Evolutionary conservation across 140 eudicot species (phyloP).

Genomic region (Oenanthe javanica): DNA sequence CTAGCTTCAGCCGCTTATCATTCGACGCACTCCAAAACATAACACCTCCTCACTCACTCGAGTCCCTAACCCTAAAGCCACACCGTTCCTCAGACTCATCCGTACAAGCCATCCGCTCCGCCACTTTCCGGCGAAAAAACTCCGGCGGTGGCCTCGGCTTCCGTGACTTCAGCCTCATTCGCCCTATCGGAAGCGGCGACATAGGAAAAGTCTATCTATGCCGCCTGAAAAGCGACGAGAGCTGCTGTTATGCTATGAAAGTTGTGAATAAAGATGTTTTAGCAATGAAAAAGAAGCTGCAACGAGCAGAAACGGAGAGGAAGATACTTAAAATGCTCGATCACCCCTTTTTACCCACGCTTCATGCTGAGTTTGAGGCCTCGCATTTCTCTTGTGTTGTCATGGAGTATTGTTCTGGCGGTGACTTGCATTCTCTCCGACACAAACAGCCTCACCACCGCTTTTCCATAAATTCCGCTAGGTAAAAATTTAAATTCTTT

Average conservation of each 20-base stretch:
- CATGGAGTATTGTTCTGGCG: conserved; percentile 84
- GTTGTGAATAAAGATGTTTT: conserved; percentile 70
- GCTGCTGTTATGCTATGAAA: conserved; percentile 69
- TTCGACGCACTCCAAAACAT: conserved; percentile 39
- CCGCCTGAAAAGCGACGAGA: conserved; percentile 36
- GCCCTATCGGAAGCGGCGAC: conserved; percentile 89
- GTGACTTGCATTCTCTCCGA: conserved; percentile 83
- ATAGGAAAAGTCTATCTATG: conserved; percentile 82
- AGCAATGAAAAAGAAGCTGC: conserved; percentile 58
- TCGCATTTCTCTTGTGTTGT: conserved; percentile 81
- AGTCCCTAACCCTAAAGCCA: conserved; percentile 40
- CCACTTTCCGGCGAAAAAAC: conserved; percentile 21
- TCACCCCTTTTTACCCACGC: conserved; percentile 79
- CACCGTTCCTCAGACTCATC: conserved; percentile 84
- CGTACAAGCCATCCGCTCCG: conserved; percentile 48
- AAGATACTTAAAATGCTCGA: conserved; percentile 73
- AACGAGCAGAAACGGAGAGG: conserved; percentile 76
- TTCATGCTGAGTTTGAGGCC: conserved; percentile 79
- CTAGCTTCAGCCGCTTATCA: conserved; percentile 71
- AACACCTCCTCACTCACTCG: conserved; percentile 25
- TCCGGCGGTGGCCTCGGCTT: conserved; percentile 29
- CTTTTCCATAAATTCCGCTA: conserved; percentile 63
- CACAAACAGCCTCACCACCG: conserved; percentile 72
- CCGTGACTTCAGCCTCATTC: conserved; percentile 65
- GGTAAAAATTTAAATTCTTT: conserved; percentile 44